Conservation (phyloP, 768 basidiomycete species). For the Rhodotorula babjevae region DNA sequence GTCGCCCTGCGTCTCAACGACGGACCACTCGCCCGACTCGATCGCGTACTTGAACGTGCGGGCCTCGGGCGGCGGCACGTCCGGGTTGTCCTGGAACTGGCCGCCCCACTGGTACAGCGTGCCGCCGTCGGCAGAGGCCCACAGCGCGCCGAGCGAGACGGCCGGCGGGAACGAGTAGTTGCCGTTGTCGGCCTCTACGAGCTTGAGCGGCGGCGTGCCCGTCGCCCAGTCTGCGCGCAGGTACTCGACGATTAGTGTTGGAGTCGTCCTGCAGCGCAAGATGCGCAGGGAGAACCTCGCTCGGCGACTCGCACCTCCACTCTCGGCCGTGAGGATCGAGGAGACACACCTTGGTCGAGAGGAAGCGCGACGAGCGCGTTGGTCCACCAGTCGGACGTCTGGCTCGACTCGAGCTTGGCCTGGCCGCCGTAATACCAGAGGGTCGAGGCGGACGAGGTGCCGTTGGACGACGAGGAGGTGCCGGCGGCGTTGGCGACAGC, state of each 20-base stretch:
- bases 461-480: not conserved
- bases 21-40: constrained; percentile 4
- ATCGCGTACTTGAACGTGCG: constrained; percentile 21
- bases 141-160: constrained; percentile 33
- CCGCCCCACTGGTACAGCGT: constrained; percentile 29
- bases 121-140: constrained; percentile 21
- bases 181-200: constrained; percentile 19
- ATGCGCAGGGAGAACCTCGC: too few relatives aligned
- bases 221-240: constrained; percentile 16
- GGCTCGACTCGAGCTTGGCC: not conserved
- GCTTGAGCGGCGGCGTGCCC: constrained; percentile 15
- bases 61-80: constrained; percentile 18
- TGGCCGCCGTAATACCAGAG: constrained; percentile 27
- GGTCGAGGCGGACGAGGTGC: not conserved
- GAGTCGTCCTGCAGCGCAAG: too few relatives aligned
- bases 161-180: constrained; percentile 30
- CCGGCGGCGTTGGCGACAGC: constrained; percentile 12
- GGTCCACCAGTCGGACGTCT: constrained; percentile 19
- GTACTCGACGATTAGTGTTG: too few relatives aligned
- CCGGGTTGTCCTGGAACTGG: constrained; percentile 16
- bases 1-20: constrained; percentile 18
- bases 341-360: not conserved
- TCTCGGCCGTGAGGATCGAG: not conserved
- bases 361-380: constrained; percentile 29
- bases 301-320: too few relatives aligned